Base-by-base conservation (phyloP, 768 basidiomycete genomes). In the Phylloporus sp. region DNA sequence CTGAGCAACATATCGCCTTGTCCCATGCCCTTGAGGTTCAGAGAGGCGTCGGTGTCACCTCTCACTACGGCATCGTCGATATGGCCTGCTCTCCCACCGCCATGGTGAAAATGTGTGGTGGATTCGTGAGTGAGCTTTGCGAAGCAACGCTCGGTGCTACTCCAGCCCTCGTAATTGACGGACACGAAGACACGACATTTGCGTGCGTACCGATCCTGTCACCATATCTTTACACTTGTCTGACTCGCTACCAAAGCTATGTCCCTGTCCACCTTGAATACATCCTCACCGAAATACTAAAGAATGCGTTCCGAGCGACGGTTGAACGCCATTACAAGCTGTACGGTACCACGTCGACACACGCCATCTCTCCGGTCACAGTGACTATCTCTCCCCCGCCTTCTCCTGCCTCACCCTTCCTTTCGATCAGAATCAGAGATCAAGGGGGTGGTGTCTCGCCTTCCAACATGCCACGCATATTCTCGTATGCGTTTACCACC, bases 401-500 rank as follows among this genome's bases (percentile, higher is more conserved):
- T 11, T 60, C 60, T 13, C 57, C 53, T 31, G n/a, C 60, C 22
- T 58, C 70, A 6, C 62, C 68, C 50, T 86, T 80, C 63, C 79
- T 94, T 50, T 88, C 87, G 27, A 76, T 95, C 40, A 78, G 92
- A 34, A 76, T 95, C 18, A 80, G 92, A 27, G 92, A 95, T 61
- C 84, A 91, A 60, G 92, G 92, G 4, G 92, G 92, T 10, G 92
- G 92, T 8, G 84, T 95, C 28, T 77, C 84, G 0, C 84, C 84
- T 3, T 72, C 77, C 10, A 81, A 93, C 65, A 80, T 93, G 77
- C 72, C 78, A 18, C 80, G 82, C 40, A 88, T 95, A 50, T 95
- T 95, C 69, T 91, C 91, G 16, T 95, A 95, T 66, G 90, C 90
- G 6, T 95, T 93, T 66, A 93, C 91, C 5, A 93, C 92, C 5